phyloP scores from a whole-genome alignment of 441 rosid species.

The Pelargonium myrrhifolium region DNA sequence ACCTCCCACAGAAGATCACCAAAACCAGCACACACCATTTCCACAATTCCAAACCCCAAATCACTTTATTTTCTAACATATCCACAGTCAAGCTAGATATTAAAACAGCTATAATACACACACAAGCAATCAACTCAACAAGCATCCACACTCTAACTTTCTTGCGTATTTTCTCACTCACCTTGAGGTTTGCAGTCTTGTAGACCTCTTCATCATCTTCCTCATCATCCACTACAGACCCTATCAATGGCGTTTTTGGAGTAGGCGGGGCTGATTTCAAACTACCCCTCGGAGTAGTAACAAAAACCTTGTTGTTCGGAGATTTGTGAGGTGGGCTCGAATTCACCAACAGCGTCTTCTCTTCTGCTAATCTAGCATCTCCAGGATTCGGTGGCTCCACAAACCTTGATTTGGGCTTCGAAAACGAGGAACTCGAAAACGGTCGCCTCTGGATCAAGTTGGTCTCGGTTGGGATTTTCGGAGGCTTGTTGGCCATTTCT shows the following conservation, averaged over 20 bases:
- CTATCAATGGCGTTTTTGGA: conserved; percentile 16
- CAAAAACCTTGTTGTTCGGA: conserved; percentile 34
- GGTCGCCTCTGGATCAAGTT: conserved; percentile 35
- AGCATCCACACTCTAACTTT: background rate
- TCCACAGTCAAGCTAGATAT: conserved; percentile 20
- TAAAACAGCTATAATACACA: conserved; percentile 14
- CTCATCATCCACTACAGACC: conserved; percentile 31
- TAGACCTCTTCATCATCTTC: conserved; percentile 54
- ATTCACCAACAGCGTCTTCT: conserved; percentile 23
- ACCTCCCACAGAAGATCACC: conserved; percentile 45
- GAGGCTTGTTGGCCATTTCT: conserved; percentile 56
- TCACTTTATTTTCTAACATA: conserved; percentile 4
- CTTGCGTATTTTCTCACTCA: conserved; percentile 27
- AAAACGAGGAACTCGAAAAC: conserved; percentile 45
- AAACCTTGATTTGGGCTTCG: conserved; percentile 76
- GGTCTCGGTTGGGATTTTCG: conserved; percentile 35
- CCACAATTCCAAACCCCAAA: conserved; percentile 47
- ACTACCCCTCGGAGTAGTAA: conserved; percentile 19
- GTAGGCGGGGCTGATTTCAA: conserved; percentile 37
- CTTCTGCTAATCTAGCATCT: conserved; percentile 29
- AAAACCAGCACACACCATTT: conserved; percentile 48
- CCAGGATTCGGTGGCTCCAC: conserved; percentile 43
- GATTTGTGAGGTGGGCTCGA: too few relatives aligned
- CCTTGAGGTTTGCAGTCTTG: conserved; percentile 42
- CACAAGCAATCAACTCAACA: conserved; percentile 24